These are phyloP conservation scores for Anthracocystis walkeri DNA, from an alignment of 1,284 basidiomycete species.

Conservation along the genomic window DNA sequence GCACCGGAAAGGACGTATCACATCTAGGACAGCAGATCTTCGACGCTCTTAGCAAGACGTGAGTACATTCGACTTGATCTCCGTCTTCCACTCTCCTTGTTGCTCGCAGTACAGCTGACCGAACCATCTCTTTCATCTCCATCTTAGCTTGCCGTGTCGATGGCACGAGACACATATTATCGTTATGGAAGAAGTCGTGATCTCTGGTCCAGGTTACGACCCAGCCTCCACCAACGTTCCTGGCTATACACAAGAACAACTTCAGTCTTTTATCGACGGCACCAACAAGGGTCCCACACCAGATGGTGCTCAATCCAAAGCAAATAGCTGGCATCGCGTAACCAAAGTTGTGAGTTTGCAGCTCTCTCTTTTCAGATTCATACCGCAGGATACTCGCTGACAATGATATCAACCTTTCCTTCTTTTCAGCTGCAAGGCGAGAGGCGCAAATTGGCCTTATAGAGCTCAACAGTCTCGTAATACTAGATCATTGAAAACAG, in stretches of 20 bases:
- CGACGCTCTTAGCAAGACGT: constrained; percentile 68
- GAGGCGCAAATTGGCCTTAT: constrained; percentile 51
- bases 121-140: background rate
- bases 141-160: constrained; percentile 60
- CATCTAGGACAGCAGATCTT: constrained; percentile 61
- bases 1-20: constrained; percentile 57
- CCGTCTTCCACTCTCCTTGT: background rate
- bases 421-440: constrained; percentile 56
- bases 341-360: constrained; percentile 60
- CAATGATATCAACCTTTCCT: background rate
- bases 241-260: constrained; percentile 47
- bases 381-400: background rate
- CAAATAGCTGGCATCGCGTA: constrained; percentile 62
- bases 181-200: constrained; percentile 67
- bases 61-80: constrained; percentile 23
- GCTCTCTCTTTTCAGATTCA: background rate
- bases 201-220: constrained; percentile 61
- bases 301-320: constrained; percentile 56
- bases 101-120: background rate
- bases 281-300: constrained; percentile 30
- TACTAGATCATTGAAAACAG: background rate
- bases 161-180: constrained; percentile 68
- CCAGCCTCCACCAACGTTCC: constrained; percentile 61
- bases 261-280: constrained; percentile 51
- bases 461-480: background rate